Base-by-base conservation (phyloP, 139 green algal genomes). In the Chlamydomonas schloesseri region DNA sequence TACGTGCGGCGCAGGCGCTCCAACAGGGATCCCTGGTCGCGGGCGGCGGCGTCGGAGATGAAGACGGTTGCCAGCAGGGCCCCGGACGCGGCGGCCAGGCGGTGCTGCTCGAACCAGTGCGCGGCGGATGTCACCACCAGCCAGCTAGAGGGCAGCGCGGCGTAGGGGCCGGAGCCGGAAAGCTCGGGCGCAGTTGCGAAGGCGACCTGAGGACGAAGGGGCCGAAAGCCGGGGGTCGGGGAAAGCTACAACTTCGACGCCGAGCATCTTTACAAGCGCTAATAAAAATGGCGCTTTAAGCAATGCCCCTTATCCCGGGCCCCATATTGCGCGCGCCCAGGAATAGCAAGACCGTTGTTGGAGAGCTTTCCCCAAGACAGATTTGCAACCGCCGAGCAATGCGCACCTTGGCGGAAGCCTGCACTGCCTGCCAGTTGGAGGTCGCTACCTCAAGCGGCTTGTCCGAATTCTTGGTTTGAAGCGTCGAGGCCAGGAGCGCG, bases 31-130 rank as follows among this genome's bases (percentile, higher is more conserved):
- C 13, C 64, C 64, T 84, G 78, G 46, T 46, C 78, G n/a, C 23
- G 20, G 18, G 46, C 46, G 64, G 78, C 78, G 28, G 67, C 67
- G 78, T 74, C 65, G n/a, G 78, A 84, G 5, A 84, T 18, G n/a
- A 84, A 84, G 21, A 84, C 65, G 65, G 78, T 84, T 18, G 78
- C 78, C 62, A 84, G 78, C 29, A 84, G 64, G 2, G 23, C 46
- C 17, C 65, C 64, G n/a, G 64, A n/a, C 14, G 64, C 65, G 47
- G n/a, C 24, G 28, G 77, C 77, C 36, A 47, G 77, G n/a, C 77
- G 77, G 77, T 83, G 28, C 64, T 57, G 62, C 3, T 83, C 77
- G 46, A 73, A 73, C 77, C 77, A 83, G 34, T 83, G 55, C 15
- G 77, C 37, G 29, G 77, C 62, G 26, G 77, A 83, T 28, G 37